Evolutionary conservation across 805 yeast genomes (phyloP), one percentile per base, ranked within the genome.

Genomic region (Candida nonsorbophila): DNA sequence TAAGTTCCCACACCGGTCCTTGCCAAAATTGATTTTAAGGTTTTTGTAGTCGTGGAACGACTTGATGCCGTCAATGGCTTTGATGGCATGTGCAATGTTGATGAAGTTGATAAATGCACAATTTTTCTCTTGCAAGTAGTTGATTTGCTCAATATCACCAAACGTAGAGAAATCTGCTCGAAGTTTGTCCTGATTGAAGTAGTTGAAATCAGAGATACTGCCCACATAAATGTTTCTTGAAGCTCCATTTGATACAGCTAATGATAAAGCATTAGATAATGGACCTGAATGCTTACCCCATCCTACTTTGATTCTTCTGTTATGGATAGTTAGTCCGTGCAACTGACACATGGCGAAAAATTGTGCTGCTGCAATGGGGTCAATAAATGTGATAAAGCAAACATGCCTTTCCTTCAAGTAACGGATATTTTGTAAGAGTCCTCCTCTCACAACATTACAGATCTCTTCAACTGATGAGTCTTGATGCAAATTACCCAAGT

Each of bases 241-340:
- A 0, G 97, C 97, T 22, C 97, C 97, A 40, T 84, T 82, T 14
- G 92, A 79, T 15, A 88, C 95, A 0, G 97, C 97, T 33, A 84
- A 62, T 6, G 88, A 82, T 34, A 90, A 70, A 3, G 94, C 87
- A 42, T 84, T 83, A 7, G 94, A 79, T 40, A 90, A 67, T 1
- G 95, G 87, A 7, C 97, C 97, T 5, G 94, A 79, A 51, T 90
- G 96, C 57, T 86, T 88, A 26, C 97, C 98, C 97, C 98, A 90
- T 13, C 97, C 96, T 33, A 90, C 87, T 53, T 84, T 85, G 42
- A 90, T 81, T 47, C 88, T 73, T 47, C 94, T 72, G 52, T 80
- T 81, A 51, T 84, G 94, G 36, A 90, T 82, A 12, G 87, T 74
- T 36, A 90, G 66, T 1, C 96, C 96, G 49, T 87, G 94, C 40